Evolutionary conservation across 2,329 filamentous ascomycete genomes (phyloP).

Genomic region (Aspergillus sp.): DNA sequence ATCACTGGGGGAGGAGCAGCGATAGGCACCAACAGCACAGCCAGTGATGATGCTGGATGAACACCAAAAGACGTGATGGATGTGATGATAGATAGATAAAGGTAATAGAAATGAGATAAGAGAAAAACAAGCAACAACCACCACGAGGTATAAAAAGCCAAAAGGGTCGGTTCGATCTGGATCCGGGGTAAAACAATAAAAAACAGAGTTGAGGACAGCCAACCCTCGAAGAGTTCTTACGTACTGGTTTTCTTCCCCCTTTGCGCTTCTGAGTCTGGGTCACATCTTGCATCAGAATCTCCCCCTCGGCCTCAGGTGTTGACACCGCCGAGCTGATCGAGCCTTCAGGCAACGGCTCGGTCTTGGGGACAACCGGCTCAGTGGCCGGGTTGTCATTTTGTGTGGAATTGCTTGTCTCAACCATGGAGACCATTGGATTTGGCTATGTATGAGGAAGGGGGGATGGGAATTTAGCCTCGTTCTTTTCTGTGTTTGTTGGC

Average conservation of each 20-base stretch:
- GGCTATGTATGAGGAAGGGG: constrained; percentile 12
- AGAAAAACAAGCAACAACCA: constrained; percentile 15
- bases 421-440: constrained; percentile 48
- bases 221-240: constrained; percentile 36
- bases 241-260: constrained; percentile 94
- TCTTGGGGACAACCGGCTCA: constrained; percentile 46
- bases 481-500: background rate
- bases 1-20: background rate
- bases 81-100: constrained; percentile 8
- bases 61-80: no score
- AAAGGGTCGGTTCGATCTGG: background rate
- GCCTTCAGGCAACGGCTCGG: constrained; percentile 44
- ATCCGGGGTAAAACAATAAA: constrained; percentile 4
- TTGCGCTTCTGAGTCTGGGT: constrained; percentile 78
- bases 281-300: constrained; percentile 44
- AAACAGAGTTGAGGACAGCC: background rate
- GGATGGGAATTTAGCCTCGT: constrained; percentile 2
- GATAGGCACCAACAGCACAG: no score
- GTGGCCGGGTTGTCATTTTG: constrained; percentile 42
- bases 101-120: constrained; percentile 14
- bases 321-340: constrained; percentile 50
- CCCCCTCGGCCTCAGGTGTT: constrained; percentile 48
- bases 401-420: constrained; percentile 42
- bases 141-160: constrained; percentile 12
- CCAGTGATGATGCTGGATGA: no score